A percentile compares a stretch with the other conserved stretches of the same genome.
Evolutionary conservation across 805 yeast genomes (phyloP).

Genomic region (Candida ovalis): DNA sequence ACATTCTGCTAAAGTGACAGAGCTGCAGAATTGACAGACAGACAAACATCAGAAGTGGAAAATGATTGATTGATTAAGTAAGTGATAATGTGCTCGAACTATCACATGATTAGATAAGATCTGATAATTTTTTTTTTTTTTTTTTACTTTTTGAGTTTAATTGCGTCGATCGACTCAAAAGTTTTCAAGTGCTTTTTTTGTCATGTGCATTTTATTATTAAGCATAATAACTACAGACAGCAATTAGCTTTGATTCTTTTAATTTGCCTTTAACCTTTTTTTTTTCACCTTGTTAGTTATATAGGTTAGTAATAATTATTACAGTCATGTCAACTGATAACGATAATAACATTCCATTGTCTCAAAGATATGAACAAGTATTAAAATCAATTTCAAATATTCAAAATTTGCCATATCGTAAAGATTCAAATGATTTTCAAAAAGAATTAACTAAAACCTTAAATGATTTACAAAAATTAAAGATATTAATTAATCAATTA

Average conservation of each 20-base stretch:
- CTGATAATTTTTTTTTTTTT: no score
- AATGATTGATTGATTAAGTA: no score
- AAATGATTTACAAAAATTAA: conserved; percentile 9
- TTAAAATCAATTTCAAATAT: conserved; percentile 8
- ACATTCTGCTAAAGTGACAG: no score
- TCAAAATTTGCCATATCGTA: conserved; percentile 14
- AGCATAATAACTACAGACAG: no score
- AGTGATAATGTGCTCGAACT: no score
- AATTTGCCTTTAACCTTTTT: not conserved
- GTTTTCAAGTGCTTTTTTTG: no score
- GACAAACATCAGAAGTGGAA: no score
- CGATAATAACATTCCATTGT: conserved; percentile 9
- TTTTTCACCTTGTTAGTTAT: no score
- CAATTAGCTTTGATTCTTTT: not conserved
- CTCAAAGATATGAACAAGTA: conserved; percentile 13
- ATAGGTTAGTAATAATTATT: no score
- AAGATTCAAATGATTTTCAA: conserved; percentile 20
- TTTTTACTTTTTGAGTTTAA: not conserved
- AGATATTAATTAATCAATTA: conserved; percentile 40
- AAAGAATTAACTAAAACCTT: conserved; percentile 7
- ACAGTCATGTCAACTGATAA: not conserved
- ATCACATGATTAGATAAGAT: no score
- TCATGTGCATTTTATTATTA: no score
- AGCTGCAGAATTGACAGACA: no score
- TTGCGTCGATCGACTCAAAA: not conserved